Evolutionary conservation across 495 filamentous ascomycete genomes (phyloP), one percentile per base, ranked within the genome.

Genomic region (Penicillium daleae): DNA sequence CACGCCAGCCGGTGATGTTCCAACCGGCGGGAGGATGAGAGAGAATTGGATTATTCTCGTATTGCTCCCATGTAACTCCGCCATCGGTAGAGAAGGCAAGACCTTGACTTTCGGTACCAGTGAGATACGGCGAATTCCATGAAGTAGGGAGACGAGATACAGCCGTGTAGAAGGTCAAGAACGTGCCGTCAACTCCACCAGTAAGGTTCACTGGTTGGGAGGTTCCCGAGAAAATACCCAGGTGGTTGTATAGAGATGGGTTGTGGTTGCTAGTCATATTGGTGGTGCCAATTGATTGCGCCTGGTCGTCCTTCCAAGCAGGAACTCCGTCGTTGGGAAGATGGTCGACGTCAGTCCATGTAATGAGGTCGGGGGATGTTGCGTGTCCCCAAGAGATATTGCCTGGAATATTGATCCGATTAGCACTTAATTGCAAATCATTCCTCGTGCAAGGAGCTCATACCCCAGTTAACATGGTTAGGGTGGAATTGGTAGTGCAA

Each of bases 331-430:
- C 53, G 13, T 62, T 46, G 13, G 60, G 64, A 19, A 55, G 31
- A 22, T 60, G 56, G 52, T 63, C 64, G 5, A 66, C 60, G 31
- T 66, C 64, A 1, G 59, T 66, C 64, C 64, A 66, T 2, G 56
- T 60, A 24, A 66, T 60, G 22, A 66, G 32, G 29, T 66, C 60
- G n/a, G 22, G 33, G 15, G 60, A 62, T 17, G 60, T 66, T 6
- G 64, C 64, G 35, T 66, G 64, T 56, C 64, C 64, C 64, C 64
- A 66, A 9, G 64, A 66, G 32, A 66, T 51, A n/a, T 66, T 66
- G 0, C 64, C 64, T 66, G 56, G 7, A 26, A 15, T 5, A 32
- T 8, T 48, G 19, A 51, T 57, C 5, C 33, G 17, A 8, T 31
- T 17, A 49, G 12, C 6, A 27, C 13, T 17, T 15, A 1, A 17